Evolutionary conservation across 2,329 filamentous ascomycete genomes (phyloP), one percentile per base, ranked within the genome.

Genomic region (Fusarium musae): DNA sequence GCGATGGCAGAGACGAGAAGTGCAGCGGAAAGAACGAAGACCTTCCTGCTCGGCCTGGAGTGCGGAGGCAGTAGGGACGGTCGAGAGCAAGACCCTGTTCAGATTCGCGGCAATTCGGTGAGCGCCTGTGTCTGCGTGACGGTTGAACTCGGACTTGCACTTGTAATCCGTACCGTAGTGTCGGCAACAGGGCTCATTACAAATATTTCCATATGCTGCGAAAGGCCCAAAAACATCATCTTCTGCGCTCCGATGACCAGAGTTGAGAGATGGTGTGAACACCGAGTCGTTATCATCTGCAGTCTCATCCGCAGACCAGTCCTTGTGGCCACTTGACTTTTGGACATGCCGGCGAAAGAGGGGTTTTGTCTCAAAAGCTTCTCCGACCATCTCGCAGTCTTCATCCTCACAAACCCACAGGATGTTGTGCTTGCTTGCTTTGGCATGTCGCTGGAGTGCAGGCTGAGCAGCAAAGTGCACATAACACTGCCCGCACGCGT

Each of bases 401-500:
- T 46, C 26, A 3, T 63, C 62, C 1, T 17, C 19, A 16, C 69
- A 78, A 2, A 36, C 13, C 75, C 71, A 78, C 16, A 66, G 26
- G 3, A 43, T 57, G 0, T 40, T 16, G 13, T 78, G 77, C 0
- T 39, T n/a, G 17, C 69, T 79, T 2, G 21, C 58, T 1, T 40
- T 43, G 0, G 54, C 62, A 11, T 80, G 78, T 7, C 78, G 40
- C 4, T 68, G 59, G 2, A 80, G 59, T 0, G 78, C 74, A 1
- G 78, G 54, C 3, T 57, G 59, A 4, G 77, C 76, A 4, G 76
- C 77, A 57, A 80, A 80, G 9, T 28, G 58, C 10, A 57, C 40
- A 8, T 39, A 21, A 13, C 78, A 80, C 16, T 78, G 62, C 1
- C 66, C 66, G 7, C 78, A 80, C 3, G 44, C 26, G 6, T 80